Evolutionary conservation across 306 rosid genomes (phyloP), one percentile per base, ranked within the genome.

Genomic region (Dryas drummondii): DNA sequence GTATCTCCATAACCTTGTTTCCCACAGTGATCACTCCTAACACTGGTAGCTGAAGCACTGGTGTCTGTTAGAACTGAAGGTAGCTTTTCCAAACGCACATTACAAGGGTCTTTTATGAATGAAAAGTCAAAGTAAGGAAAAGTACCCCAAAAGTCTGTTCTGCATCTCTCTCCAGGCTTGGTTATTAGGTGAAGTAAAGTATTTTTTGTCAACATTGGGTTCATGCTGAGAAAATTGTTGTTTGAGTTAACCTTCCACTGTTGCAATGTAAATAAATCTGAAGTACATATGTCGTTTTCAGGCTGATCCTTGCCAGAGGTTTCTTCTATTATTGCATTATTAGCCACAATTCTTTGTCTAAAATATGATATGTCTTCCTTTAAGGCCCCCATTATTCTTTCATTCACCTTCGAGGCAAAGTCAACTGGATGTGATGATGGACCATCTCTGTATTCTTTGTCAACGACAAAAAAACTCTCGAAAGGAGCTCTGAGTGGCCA

Each of bases 71-170:
- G 72, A 76, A 79, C 64, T 74, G 70, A 71, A 68, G 82, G 65
- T 57, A 77, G 56, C 75, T 83, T 86, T 79, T 86, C 84, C 53
- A 74, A 58, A 74, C 83, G 81, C 72, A 81, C 96, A 86, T 84
- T 85, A 79, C 83, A 92, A n/a, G 97, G 96, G 80, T 91, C 89
- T 75, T 89, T 89, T 45, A 91, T 90, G 12, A 73, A 58, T 76
- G 92, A 88, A 85, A 94, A 90, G 67, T 94, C 86, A 82, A 90
- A 86, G 83, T 65, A 90, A 67, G 97, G 86, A 40, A 91, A 79
- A 59, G 78, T 49, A 59, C 50, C 78, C 56, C 80, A 82, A 54
- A 19, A 60, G 57, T 74, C 86, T 55, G 75, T 66, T 57, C 69
- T 59, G 51, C 46, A 69, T 55, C 83, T 82, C 80, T 79, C 88